Evolutionary conservation across 306 rosid genomes (phyloP), one percentile per base, ranked within the genome.

Genomic region (Canavalia gladiata): DNA sequence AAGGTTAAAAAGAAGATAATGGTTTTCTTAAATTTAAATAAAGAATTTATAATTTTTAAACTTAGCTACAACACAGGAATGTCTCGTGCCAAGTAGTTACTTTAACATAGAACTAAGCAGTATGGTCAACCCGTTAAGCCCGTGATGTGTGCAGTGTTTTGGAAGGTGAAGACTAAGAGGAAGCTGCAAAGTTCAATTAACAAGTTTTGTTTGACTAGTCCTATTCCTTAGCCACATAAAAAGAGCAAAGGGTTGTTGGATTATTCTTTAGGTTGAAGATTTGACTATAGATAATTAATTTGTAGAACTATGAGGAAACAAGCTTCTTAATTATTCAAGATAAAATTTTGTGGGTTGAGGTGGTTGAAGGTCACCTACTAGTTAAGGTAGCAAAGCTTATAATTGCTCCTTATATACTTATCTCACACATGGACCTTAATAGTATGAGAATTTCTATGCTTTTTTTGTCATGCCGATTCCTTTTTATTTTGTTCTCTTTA

Each of bases 351-450:
- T 74, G 84, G 80, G 73, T 85, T 78, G 80, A 72, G 85, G 84
- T 88, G 85, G 91, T 87, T 91, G 91, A 82, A 57, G 70, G 85
- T 80, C 86, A 79, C 88, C 88, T 76, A 85, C 81, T 71, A 64
- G 46, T 82, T 65, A 85, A 82, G 81, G 87, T 56, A 74, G 65
- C 39, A 78, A 79, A 84, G 59, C 75, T 74, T 74, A 81, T 74
- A 87, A 77, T 87, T 81, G 79, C 84, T 74, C 45, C 78, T 49
- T 68, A 34, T 58, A 66, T 84, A 57, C 52, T 45, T 83, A 54
- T 59, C 80, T 47, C 64, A 29, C 81, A 39, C 55, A 46, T 35
- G 62, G 80, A 69, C 63, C 54, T 77, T 64, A 58, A 52, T 72
- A 3, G 72, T 10, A 72, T 59, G 64, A 34, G 78, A 78, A 51